A percentile compares a stretch with the other conserved stretches of the same genome.
Conservation (phyloP, 2,329 filamentous ascomycete species). For the Metarhizium brunneum region DNA sequence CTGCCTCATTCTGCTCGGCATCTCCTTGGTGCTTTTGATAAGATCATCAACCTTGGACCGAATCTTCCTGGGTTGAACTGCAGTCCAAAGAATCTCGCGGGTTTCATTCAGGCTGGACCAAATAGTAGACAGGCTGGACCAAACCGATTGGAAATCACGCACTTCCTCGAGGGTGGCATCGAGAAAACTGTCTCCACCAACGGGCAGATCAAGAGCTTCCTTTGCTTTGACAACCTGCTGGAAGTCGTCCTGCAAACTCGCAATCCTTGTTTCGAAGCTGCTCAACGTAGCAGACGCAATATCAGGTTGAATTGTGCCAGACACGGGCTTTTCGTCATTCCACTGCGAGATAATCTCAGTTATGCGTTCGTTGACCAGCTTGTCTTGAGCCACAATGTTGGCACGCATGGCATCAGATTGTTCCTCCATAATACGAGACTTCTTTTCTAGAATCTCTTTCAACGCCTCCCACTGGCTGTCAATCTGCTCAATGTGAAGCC, state of each 20-base stretch:
- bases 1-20: conserved; percentile 97
- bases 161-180: conserved; percentile 88
- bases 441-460: conserved; percentile 83
- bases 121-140: conserved; percentile 89
- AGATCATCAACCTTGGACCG: conserved; percentile 80
- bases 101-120: conserved; percentile 96
- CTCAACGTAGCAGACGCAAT: conserved; percentile 75
- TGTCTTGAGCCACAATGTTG: conserved; percentile 91
- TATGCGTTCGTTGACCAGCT: conserved; percentile 82
- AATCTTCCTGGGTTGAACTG: conserved; percentile 88
- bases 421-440: conserved; percentile 91
- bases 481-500: conserved; percentile 93
- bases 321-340: conserved; percentile 95
- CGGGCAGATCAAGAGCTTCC: conserved; percentile 85
- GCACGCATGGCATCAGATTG: conserved; percentile 91
- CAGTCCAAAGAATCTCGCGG: conserved; percentile 87
- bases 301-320: conserved; percentile 84
- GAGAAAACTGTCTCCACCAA: conserved; percentile 71
- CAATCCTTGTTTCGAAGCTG: conserved; percentile 77
- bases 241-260: conserved; percentile 74
- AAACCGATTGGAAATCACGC: conserved; percentile 97
- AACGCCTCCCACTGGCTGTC: conserved; percentile 92
- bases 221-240: conserved; percentile 95
- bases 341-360: conserved; percentile 75
- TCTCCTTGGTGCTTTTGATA: conserved; percentile 97